phyloP scores from a whole-genome alignment of 352 stramenopile species.

The Bremia lactucae region DNA sequence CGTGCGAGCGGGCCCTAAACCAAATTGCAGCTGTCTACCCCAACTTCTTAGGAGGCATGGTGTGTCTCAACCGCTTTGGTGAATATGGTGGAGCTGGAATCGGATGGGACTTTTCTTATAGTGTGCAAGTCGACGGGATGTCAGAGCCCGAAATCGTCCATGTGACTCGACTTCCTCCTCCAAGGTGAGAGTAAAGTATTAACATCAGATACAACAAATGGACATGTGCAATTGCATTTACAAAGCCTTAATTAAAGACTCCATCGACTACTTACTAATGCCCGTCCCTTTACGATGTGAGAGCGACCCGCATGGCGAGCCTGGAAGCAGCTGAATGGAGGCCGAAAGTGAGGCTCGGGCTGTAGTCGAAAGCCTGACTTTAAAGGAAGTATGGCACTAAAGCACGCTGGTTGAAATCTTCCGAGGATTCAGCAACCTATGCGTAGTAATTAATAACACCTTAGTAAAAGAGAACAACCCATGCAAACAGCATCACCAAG shows the following conservation, averaged over 20 bases:
- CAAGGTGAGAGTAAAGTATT: conserved; percentile 7
- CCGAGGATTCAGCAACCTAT: conserved; percentile 73
- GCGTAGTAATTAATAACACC: neutral
- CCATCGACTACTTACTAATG: conserved; percentile 25
- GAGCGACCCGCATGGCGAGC: conserved; percentile 14
- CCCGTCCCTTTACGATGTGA: conserved; percentile 31
- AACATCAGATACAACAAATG: neutral
- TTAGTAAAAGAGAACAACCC: conserved; percentile 8
- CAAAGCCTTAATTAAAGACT: conserved; percentile 28
- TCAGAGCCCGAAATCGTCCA: conserved; percentile 34
- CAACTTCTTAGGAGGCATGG: conserved; percentile 63
- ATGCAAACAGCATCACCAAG: conserved; percentile 5
- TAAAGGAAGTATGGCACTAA: conserved; percentile 85
- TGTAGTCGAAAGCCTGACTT: conserved; percentile 13
- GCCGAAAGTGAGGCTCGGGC: conserved; percentile 10
- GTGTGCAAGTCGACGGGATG: conserved; percentile 56
- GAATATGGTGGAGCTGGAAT: conserved; percentile 68
- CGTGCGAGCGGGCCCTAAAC: conserved; percentile 41
- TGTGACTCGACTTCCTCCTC: conserved; percentile 27
- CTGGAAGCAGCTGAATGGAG: conserved; percentile 19
- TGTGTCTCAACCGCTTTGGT: conserved; percentile 62
- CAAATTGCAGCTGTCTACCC: conserved; percentile 48
- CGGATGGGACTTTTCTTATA: conserved; percentile 64
- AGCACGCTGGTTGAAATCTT: conserved; percentile 65
- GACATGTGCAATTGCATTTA: neutral